Evolutionary conservation across 352 stramenopile genomes (phyloP).

Genomic region (Phytophthora pini): DNA sequence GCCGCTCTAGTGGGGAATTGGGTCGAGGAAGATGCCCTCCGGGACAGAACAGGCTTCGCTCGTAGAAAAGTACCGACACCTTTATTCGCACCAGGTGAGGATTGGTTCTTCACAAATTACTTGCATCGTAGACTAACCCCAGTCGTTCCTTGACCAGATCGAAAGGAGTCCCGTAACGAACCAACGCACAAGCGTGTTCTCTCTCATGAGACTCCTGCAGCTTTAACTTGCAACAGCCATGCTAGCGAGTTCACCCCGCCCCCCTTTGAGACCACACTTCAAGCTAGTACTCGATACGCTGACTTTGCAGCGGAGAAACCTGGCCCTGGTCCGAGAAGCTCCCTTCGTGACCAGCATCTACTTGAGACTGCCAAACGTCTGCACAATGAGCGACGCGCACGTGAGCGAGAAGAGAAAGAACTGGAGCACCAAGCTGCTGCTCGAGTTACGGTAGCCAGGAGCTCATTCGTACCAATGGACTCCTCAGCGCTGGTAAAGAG

Average conservation of each 20-base stretch:
- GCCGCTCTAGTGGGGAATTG: conserved; percentile 83
- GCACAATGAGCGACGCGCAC: conserved; percentile 40
- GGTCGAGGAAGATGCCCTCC: conserved; percentile 84
- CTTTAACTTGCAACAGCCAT: conserved; percentile 39
- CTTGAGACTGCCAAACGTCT: conserved; percentile 49
- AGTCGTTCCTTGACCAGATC: conserved; percentile 30
- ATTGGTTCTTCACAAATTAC: background rate
- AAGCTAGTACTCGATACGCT: conserved; percentile 58
- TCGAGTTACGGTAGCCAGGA: conserved; percentile 39
- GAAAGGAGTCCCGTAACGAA: conserved; percentile 50
- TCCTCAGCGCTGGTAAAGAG: conserved; percentile 34
- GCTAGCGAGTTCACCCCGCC: conserved; percentile 30
- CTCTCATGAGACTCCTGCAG: conserved; percentile 36
- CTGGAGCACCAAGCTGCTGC: conserved; percentile 24
- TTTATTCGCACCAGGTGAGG: conserved; percentile 39
- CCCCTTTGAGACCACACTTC: conserved; percentile 62
- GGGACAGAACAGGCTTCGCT: conserved; percentile 60
- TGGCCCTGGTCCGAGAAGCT: conserved; percentile 45
- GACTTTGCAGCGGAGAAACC: conserved; percentile 44
- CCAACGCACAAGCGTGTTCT: conserved; percentile 63
- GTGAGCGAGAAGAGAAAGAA: conserved; percentile 36
- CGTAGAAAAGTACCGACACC: conserved; percentile 58
- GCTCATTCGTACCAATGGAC: conserved; percentile 48
- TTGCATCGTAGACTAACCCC: background rate
- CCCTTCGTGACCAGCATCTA: conserved; percentile 52